These are phyloP conservation scores for Gossypium lobatum DNA, from an alignment of 441 rosid species.

Conservation along the genomic window DNA sequence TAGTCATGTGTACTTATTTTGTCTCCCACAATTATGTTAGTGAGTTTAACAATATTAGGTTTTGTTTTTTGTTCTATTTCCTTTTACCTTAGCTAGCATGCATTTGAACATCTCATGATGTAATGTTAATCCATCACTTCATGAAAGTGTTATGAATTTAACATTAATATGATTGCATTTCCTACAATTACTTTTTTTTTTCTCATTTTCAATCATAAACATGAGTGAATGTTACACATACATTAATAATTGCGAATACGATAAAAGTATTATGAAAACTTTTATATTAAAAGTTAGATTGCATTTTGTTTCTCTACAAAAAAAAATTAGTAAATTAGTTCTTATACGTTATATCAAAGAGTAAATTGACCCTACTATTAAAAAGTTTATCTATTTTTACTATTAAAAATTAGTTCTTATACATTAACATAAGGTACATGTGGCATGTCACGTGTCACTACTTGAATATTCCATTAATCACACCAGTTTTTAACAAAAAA, in stretches of 20 bases:
- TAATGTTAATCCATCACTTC: background rate
- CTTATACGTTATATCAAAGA: no score
- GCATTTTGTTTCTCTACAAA: no score
- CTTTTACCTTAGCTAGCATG: background rate
- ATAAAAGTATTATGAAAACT: no score
- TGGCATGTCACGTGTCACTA: no score
- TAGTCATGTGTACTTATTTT: conserved; percentile 23
- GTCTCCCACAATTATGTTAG: conserved; percentile 28
- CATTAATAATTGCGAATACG: background rate
- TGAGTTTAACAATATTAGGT: background rate
- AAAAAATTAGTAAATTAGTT: no score
- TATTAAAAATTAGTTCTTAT: no score
- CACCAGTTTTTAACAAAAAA: no score
- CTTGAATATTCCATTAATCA: no score
- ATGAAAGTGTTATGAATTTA: background rate
- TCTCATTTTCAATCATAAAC: background rate
- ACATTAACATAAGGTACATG: background rate
- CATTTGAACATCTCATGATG: conserved; percentile 2
- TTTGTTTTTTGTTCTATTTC: background rate
- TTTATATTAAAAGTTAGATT: no score
- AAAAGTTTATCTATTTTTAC: no score
- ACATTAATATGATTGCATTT: background rate
- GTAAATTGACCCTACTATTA: no score
- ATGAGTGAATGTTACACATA: background rate
- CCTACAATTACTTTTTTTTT: background rate